A percentile compares a stretch with the other conserved stretches of the same genome.
These are phyloP conservation scores for Backusella luteola DNA, from an alignment of 192 early-diverging fungal genomes.

Conservation along the genomic window DNA sequence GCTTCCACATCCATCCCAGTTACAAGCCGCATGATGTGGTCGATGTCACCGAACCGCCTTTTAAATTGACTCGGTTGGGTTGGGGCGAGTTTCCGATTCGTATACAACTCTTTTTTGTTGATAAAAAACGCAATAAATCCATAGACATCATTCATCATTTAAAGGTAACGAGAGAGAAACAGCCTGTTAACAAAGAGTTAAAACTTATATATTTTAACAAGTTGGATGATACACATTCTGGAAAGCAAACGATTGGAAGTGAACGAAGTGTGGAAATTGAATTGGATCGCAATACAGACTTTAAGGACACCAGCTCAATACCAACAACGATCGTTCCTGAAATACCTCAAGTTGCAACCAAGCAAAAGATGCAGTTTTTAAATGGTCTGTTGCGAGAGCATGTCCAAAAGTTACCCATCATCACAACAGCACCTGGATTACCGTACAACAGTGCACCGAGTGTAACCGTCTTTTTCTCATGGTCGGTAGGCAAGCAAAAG, in stretches of 20 bases:
- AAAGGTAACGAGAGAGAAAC: constrained; percentile 46
- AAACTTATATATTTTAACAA: constrained; percentile 13
- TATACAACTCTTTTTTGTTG: constrained; percentile 78
- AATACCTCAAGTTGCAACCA: neutral
- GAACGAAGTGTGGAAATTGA: constrained; percentile 81
- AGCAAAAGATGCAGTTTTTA: constrained; percentile 19
- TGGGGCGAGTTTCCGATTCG: constrained; percentile 95
- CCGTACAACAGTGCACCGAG: constrained; percentile 44
- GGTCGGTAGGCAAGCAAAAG: constrained; percentile 47
- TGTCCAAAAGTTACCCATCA: constrained; percentile 18
- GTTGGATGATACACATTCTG: constrained; percentile 72
- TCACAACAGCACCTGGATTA: constrained; percentile 5
- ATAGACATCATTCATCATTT: constrained; percentile 81
- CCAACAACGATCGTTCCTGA: neutral
- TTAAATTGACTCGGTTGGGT: constrained; percentile 84
- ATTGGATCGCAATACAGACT: constrained; percentile 79
- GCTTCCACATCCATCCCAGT: constrained; percentile 87
- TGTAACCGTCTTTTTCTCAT: constrained; percentile 34
- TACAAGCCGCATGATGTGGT: constrained; percentile 89
- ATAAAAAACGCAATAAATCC: constrained; percentile 75
- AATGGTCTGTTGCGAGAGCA: constrained; percentile 15
- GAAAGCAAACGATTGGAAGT: constrained; percentile 65
- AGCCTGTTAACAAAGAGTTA: neutral
- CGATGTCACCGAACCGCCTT: constrained; percentile 73
- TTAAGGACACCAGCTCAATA: constrained; percentile 34